Evolutionary conservation across 345 rosid species (phyloP).

Genomic region (Heritiera littoralis): DNA sequence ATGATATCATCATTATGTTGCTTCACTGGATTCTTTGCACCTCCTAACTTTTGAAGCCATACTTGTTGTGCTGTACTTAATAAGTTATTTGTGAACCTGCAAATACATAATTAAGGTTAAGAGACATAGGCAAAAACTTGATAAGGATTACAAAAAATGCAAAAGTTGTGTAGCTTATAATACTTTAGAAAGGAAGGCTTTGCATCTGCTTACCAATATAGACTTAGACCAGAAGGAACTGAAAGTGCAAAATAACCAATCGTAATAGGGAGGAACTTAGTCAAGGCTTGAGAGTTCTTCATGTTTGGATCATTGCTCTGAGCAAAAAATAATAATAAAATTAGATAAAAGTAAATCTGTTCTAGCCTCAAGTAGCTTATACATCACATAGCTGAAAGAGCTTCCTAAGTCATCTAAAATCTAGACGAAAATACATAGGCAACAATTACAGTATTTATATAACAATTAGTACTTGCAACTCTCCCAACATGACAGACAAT

Average conservation of each 20-base stretch:
- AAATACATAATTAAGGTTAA: constrained; percentile 23
- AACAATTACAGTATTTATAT: constrained; percentile 14
- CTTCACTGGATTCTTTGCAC: constrained; percentile 58
- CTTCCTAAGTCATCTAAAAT: neutral
- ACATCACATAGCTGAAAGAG: constrained; percentile 8
- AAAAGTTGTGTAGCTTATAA: neutral
- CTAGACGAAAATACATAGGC: neutral
- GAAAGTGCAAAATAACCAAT: constrained; percentile 93
- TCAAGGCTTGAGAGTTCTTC: constrained; percentile 87
- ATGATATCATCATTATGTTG: constrained; percentile 43
- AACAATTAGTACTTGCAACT: neutral
- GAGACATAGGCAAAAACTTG: constrained; percentile 13
- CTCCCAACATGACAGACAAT: too few relatives aligned
- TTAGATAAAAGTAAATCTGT: neutral
- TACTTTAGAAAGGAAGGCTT: constrained; percentile 11
- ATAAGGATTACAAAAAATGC: constrained; percentile 5
- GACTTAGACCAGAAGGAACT: constrained; percentile 97
- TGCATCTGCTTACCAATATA: constrained; percentile 72
- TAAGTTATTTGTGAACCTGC: constrained; percentile 90
- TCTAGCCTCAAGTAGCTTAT: constrained; percentile 11
- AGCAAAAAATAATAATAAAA: neutral
- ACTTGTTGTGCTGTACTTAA: constrained; percentile 86
- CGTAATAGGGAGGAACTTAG: constrained; percentile 81
- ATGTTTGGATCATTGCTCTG: constrained; percentile 83
- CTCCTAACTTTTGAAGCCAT: constrained; percentile 92